phyloP scores from a whole-genome alignment of 768 basidiomycete genomes.

The Tremella fuciformis region DNA sequence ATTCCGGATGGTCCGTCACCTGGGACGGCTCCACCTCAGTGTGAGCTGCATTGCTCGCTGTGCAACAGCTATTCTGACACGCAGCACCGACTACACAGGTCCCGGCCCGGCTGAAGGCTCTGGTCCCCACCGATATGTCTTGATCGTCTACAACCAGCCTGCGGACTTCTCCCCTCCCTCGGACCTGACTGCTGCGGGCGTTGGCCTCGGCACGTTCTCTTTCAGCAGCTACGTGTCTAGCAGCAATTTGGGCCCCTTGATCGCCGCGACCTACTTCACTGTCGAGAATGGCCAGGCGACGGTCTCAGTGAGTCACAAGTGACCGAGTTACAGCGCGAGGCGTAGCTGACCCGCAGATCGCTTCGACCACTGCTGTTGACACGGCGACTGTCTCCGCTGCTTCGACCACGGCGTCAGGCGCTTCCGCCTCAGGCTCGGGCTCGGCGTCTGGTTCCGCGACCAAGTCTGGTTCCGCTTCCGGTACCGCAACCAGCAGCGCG shows the following conservation, averaged over 20 bases:
- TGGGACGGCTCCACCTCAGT: slow-evolving; percentile 41
- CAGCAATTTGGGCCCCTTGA: slow-evolving; percentile 60
- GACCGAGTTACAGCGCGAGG: too few species aligned
- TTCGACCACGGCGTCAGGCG: slow-evolving; percentile 31
- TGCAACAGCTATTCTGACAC: not conserved
- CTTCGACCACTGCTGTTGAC: slow-evolving; percentile 64
- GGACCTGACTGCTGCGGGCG: slow-evolving; percentile 58
- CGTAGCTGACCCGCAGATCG: slow-evolving; percentile 17
- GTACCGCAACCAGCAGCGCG: slow-evolving; percentile 30
- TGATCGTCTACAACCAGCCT: slow-evolving; percentile 67
- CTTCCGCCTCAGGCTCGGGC: slow-evolving; percentile 28
- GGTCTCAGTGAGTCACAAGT: slow-evolving; percentile 53
- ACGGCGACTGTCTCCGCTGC: slow-evolving; percentile 59
- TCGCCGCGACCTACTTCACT: slow-evolving; percentile 71
- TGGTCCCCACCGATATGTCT: slow-evolving; percentile 72
- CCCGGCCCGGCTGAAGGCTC: slow-evolving; percentile 67
- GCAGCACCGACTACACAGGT: slow-evolving; percentile 66
- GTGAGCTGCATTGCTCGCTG: slow-evolving; percentile 37
- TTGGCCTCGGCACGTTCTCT: slow-evolving; percentile 61
- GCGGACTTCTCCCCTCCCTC: slow-evolving; percentile 62
- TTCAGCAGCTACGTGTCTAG: slow-evolving; percentile 61
- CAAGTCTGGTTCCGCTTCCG: slow-evolving; percentile 15
- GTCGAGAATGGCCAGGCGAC: slow-evolving; percentile 69
- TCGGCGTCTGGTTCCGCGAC: slow-evolving; percentile 29
- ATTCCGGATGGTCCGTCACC: slow-evolving; percentile 37